phyloP scores from a whole-genome alignment of 2,329 filamentous ascomycete species.

The Dryadomyces quercus-mongolicae region DNA sequence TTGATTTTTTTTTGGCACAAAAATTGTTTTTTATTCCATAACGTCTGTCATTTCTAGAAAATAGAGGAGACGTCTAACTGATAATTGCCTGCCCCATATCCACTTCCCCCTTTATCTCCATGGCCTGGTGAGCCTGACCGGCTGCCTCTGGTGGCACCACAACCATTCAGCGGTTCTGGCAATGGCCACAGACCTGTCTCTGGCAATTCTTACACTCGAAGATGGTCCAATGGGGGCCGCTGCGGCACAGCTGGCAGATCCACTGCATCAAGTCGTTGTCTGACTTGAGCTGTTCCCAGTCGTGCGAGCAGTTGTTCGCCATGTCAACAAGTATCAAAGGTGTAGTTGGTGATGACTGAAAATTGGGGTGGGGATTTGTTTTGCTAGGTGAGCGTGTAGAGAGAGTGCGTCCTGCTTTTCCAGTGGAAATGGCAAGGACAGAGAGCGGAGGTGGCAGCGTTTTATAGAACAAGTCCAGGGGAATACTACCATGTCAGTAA shows the following conservation, averaged over 20 bases:
- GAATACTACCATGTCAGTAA: too few species aligned
- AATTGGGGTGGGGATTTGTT: background rate
- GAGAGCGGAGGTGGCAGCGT: too few species aligned
- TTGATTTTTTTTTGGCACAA: too few species aligned
- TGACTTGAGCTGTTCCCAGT: slow-evolving; percentile 55
- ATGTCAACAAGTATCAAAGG: background rate
- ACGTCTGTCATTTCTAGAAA: background rate
- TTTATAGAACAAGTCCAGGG: too few species aligned
- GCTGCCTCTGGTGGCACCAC: background rate
- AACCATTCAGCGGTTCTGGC: slow-evolving; percentile 25
- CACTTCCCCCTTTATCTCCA: too few species aligned
- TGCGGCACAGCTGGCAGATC: slow-evolving; percentile 52
- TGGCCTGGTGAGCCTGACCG: too few species aligned
- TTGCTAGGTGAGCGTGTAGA: background rate
- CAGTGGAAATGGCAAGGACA: too few species aligned
- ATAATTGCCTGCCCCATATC: too few species aligned
- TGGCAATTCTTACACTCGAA: slow-evolving; percentile 60
- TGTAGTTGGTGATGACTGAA: background rate
- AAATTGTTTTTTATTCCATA: background rate
- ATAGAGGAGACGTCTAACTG: too few species aligned
- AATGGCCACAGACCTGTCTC: slow-evolving; percentile 49
- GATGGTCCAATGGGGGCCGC: slow-evolving; percentile 55
- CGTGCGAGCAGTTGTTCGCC: slow-evolving; percentile 38
- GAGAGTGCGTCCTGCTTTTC: background rate
- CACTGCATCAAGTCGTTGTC: slow-evolving; percentile 54